phyloP scores from a whole-genome alignment of 129 eudicot species.

The Flaveria bidentis region DNA sequence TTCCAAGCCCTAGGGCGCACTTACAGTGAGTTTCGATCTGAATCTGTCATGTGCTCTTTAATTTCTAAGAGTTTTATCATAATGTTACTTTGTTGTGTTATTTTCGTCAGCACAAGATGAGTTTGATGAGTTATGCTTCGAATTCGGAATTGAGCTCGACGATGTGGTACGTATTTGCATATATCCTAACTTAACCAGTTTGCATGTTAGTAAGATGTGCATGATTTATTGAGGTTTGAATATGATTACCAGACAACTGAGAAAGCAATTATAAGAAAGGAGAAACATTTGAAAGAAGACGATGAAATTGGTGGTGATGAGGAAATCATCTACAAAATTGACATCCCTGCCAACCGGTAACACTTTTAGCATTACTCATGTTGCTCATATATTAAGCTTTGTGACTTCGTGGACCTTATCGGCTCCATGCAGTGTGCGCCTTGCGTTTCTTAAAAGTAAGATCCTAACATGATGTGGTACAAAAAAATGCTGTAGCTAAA shows the following conservation, averaged over 20 bases:
- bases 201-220: constrained; percentile 12
- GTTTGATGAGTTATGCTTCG: constrained; percentile 75
- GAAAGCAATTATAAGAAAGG: constrained; percentile 86
- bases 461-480: background rate
- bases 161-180: constrained; percentile 59
- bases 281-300: constrained; percentile 78
- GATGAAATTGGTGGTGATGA: constrained; percentile 62
- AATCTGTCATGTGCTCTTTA: background rate
- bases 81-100: background rate
- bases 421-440: too few species aligned
- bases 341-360: constrained; percentile 90
- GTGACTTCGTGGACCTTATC: background rate
- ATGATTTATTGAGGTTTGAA: constrained; percentile 2
- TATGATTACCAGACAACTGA: constrained; percentile 71
- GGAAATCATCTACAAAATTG: constrained; percentile 86
- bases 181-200: background rate
- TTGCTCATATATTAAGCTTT: background rate
- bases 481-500: background rate
- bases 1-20: constrained; percentile 69
- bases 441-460: background rate
- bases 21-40: constrained; percentile 52
- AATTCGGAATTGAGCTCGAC: constrained; percentile 92
- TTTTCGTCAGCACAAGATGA: constrained; percentile 59
- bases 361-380: background rate
- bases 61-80: background rate